Base-by-base conservation (phyloP, 2,329 filamentous ascomycete genomes). In the Elsinoe necatrix region DNA sequence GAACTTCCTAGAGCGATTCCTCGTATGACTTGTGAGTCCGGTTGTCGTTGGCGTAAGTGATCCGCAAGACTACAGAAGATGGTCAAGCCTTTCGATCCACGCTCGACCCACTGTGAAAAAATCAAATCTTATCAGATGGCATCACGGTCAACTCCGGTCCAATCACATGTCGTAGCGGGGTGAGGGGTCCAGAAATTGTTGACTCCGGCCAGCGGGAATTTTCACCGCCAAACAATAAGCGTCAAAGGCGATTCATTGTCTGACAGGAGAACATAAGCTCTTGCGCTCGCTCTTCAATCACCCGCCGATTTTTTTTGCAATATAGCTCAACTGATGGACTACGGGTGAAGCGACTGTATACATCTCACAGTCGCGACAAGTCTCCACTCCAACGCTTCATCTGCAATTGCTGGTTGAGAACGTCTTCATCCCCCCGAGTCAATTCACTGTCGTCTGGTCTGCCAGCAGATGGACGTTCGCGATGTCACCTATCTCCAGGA, bases 391-490 rank as follows among this genome's bases (percentile, higher is more conserved):
- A 42, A 8, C 11, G 20, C 39, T 6, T 39, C 55, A 11, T 14
- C 42, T 2, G 14, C 42, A 56, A 37, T 45, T 16, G 18, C 47
- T 51, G 20, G 5, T 27, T 20, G 27, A n/a, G n/a, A 25, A n/a
- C 8, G 8, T 35, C n/a, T 12, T 11, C 47, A 12, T 27, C 21
- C 25, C 27, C 16, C 21, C 9, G 9, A 7, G 7, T 35, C 47
- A 6, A 51, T 25, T 37, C 47, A 29, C n/a, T 51, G 14, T n/a
- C 23, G 14, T 12, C 47, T 23, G n/a, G 8, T 37, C 47, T 39
- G 34, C 31, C 37, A 34, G 56, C 54, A 54, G 57, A 60, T 60
- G 57, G 59, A 60, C 37, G 59, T 60, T 52, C 54, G 47, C 50
- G 56, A 58, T 56, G 56, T 29, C 47, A 25, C 57, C 37, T 39